Percentiles rank a stretch among this genome's conserved stretches.
These are phyloP conservation scores for Entomortierella chlamydospora DNA, from an alignment of 192 early-diverging fungal species.

Conservation along the genomic window DNA sequence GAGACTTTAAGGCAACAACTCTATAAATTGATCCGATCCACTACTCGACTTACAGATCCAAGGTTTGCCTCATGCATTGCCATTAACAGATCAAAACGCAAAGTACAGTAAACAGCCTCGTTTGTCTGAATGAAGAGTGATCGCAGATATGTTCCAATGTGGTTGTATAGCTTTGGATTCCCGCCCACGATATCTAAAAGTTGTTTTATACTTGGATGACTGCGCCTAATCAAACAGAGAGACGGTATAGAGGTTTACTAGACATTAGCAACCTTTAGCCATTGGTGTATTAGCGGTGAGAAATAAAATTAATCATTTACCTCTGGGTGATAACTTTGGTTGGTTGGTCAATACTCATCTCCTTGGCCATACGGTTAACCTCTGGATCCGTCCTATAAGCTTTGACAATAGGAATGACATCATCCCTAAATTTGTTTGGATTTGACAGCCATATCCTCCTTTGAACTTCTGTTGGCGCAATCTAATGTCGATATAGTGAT, in stretches of 20 bases:
- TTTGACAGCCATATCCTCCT: slow-evolving; percentile 50
- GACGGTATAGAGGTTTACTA: background rate
- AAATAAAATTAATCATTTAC: slow-evolving; percentile 7
- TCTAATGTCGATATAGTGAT: slow-evolving; percentile 4
- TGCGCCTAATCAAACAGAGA: slow-evolving; percentile 23
- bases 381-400: slow-evolving; percentile 44
- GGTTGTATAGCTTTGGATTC: slow-evolving; percentile 46
- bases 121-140: slow-evolving; percentile 48
- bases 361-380: slow-evolving; percentile 40
- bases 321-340: slow-evolving; percentile 46
- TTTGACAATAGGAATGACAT: slow-evolving; percentile 44
- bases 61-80: slow-evolving; percentile 65
- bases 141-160: slow-evolving; percentile 43
- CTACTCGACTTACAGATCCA: slow-evolving; percentile 40
- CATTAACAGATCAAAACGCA: slow-evolving; percentile 70
- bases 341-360: slow-evolving; percentile 43
- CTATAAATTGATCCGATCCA: background rate
- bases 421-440: slow-evolving; percentile 42
- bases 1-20: background rate
- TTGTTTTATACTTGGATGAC: slow-evolving; percentile 51
- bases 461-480: slow-evolving; percentile 45
- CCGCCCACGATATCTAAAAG: slow-evolving; percentile 47
- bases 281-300: background rate
- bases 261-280: background rate
- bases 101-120: slow-evolving; percentile 54